Evolutionary conservation across 2,329 filamentous ascomycete genomes (phyloP).

Genomic region (Fusarium sambucinum): DNA sequence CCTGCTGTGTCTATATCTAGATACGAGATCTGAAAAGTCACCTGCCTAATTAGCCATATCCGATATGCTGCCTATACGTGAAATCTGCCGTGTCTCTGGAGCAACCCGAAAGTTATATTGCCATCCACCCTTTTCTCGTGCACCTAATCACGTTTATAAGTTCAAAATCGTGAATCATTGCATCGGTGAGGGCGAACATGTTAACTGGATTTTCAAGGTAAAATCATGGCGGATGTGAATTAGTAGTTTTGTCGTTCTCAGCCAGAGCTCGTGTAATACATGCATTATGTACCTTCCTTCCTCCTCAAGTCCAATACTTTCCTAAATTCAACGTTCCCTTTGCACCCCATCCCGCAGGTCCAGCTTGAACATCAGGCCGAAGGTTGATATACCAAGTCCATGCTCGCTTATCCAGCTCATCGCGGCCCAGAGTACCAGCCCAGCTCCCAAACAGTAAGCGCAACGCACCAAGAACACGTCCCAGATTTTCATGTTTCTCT

Average conservation of each 20-base stretch:
- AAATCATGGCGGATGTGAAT: not conserved
- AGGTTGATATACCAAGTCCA: constrained; percentile 87
- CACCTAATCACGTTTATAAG: no score
- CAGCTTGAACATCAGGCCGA: constrained; percentile 79
- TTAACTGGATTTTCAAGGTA: not conserved
- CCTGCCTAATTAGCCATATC: not conserved
- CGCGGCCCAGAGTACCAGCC: constrained; percentile 69
- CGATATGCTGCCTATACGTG: not conserved
- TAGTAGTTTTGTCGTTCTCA: not conserved
- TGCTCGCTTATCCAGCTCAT: constrained; percentile 79
- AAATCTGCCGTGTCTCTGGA: constrained; percentile 11
- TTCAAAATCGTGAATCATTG: not conserved
- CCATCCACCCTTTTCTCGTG: not conserved
- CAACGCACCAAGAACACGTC: constrained; percentile 76
- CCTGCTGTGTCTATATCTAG: not conserved
- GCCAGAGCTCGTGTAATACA: not conserved
- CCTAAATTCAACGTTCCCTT: constrained; percentile 77
- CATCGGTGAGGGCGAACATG: not conserved
- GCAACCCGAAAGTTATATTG: constrained; percentile 3
- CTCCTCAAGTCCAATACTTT: constrained; percentile 72
- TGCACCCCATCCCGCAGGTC: constrained; percentile 84
- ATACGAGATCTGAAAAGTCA: not conserved
- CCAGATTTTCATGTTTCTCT: constrained; percentile 77
- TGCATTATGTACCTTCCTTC: constrained; percentile 32
- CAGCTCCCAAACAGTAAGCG: constrained; percentile 81